Conservation (phyloP, 2,329 filamentous ascomycete species). For the Teratosphaeria pseudoeucalypti region DNA sequence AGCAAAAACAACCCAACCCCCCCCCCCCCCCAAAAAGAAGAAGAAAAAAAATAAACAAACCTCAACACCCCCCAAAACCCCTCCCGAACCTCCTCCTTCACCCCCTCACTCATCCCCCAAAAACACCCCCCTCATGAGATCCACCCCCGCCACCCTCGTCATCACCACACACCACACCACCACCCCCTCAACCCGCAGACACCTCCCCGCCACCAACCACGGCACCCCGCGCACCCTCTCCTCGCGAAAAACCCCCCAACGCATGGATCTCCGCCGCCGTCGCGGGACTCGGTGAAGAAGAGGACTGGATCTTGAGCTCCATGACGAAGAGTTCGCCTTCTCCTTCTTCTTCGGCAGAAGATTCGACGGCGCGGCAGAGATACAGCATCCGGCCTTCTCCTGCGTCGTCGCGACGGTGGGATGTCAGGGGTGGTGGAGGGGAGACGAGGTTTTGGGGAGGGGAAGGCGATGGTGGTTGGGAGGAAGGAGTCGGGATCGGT, state of each 20-base stretch:
- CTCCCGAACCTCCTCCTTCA: conserved; percentile 13
- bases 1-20: background rate
- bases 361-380: no score
- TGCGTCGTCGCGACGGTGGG: no score
- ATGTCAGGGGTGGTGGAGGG: no score
- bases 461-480: no score
- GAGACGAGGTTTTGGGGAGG: no score
- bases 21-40: no score
- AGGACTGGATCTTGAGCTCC: conserved; percentile 21
- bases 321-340: conserved; percentile 11
- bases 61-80: conserved; percentile 15
- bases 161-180: conserved; percentile 19
- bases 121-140: conserved; percentile 20
- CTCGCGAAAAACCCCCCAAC: conserved; percentile 12
- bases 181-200: background rate
- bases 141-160: conserved; percentile 18
- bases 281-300: conserved; percentile 10
- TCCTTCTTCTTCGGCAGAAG: no score
- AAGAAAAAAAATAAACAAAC: conserved; percentile 5
- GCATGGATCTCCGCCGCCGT: conserved; percentile 19
- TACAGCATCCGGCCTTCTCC: no score
- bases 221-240: conserved; percentile 11
- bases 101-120: conserved; percentile 15
- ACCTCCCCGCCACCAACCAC: conserved; percentile 16
- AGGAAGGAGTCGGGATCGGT: no score